Conservation (phyloP, 768 basidiomycete species). For the Pleurotus citrinopileatus region DNA sequence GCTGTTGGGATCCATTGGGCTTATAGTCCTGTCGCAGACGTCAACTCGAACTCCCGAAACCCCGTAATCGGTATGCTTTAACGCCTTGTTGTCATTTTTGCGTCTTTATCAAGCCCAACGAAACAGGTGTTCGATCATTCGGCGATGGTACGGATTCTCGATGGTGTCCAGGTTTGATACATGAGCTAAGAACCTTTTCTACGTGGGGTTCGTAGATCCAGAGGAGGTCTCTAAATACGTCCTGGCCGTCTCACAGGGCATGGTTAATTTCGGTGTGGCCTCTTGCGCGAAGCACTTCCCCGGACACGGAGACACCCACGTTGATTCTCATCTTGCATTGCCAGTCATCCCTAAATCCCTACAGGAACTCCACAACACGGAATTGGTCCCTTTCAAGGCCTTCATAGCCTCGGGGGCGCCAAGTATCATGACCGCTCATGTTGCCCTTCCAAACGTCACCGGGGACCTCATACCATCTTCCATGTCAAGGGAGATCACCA, state of each 20-base stretch:
- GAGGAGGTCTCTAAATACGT: slow-evolving; percentile 47
- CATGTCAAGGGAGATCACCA: slow-evolving; percentile 51
- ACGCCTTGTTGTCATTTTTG: neutral
- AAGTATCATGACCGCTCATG: slow-evolving; percentile 73
- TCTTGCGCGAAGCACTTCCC: slow-evolving; percentile 72
- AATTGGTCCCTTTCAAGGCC: slow-evolving; percentile 57
- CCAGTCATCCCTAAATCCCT: slow-evolving; percentile 55
- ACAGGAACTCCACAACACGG: slow-evolving; percentile 38
- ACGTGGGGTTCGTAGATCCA: slow-evolving; percentile 46
- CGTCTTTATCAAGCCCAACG: slow-evolving; percentile 2
- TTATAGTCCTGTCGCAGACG: slow-evolving; percentile 69
- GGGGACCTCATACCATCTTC: slow-evolving; percentile 57
- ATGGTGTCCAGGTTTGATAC: neutral
- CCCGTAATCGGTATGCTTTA: slow-evolving; percentile 61
- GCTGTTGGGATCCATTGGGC: slow-evolving; percentile 69
- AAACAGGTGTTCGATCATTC: slow-evolving; percentile 63
- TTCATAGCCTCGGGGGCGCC: slow-evolving; percentile 41
- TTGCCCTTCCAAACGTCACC: slow-evolving; percentile 60
- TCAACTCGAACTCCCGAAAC: slow-evolving; percentile 67
- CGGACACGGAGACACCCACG: slow-evolving; percentile 70
- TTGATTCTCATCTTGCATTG: slow-evolving; percentile 68
- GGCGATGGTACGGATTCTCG: slow-evolving; percentile 58
- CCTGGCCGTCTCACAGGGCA: slow-evolving; percentile 43
- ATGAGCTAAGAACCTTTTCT: neutral
- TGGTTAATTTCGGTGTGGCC: slow-evolving; percentile 48